A percentile compares a stretch with the other conserved stretches of the same genome.
Evolutionary conservation across 108 stramenopile genomes (phyloP).

Genomic region (Skeletonema tropicum): DNA sequence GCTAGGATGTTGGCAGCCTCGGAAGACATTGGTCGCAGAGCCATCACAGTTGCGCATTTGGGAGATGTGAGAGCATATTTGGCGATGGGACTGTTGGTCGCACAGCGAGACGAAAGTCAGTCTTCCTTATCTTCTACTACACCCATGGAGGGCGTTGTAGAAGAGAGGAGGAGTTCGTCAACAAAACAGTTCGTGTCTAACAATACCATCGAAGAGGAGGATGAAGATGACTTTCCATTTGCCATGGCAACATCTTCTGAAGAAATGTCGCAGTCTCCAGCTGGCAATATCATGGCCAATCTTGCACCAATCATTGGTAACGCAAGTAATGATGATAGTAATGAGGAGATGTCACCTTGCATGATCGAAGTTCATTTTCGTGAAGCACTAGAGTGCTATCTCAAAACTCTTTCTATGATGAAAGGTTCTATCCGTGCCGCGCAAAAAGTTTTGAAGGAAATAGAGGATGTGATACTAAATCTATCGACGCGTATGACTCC

Average conservation of each 20-base stretch:
- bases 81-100: constrained; percentile 74
- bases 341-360: constrained; percentile 53
- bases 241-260: constrained; percentile 56
- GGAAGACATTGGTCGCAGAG: constrained; percentile 88
- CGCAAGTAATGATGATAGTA: constrained; percentile 18
- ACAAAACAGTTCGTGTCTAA: constrained; percentile 14
- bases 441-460: constrained; percentile 68
- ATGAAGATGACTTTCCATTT: constrained; percentile 84
- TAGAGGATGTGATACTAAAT: constrained; percentile 45
- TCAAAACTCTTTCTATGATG: constrained; percentile 84
- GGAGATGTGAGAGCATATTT: constrained; percentile 83
- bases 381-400: constrained; percentile 81
- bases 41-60: constrained; percentile 86
- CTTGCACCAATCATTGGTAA: constrained; percentile 22
- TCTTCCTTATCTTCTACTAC: constrained; percentile 58
- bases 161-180: constrained; percentile 46
- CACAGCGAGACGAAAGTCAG: constrained; percentile 49
- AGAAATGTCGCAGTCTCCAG: constrained; percentile 32
- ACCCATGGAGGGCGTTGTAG: constrained; percentile 83
- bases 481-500: constrained; percentile 17
- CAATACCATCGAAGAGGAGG: constrained; percentile 59
- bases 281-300: constrained; percentile 24
- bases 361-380: constrained; percentile 64
- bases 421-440: constrained; percentile 77
- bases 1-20: constrained; percentile 80